Conservation (phyloP, 192 early-diverging fungal species). For the Haplosporangium gracile region DNA sequence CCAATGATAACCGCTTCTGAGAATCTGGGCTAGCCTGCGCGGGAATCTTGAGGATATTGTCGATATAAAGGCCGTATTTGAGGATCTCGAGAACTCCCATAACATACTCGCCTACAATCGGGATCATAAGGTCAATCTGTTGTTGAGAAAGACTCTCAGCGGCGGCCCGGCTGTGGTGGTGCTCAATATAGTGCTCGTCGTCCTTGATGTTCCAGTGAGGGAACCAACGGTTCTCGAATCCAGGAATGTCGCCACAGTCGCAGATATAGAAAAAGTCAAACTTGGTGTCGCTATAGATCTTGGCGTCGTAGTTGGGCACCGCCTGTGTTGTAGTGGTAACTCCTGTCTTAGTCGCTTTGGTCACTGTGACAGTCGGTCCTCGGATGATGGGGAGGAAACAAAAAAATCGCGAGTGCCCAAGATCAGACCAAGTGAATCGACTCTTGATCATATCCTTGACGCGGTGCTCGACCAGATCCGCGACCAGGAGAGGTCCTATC, state of each 20-base stretch:
- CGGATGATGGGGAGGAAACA: slow-evolving; percentile 15
- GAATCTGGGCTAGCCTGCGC: slow-evolving; percentile 13
- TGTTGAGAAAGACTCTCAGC: neutral
- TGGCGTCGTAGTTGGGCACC: slow-evolving; percentile 8
- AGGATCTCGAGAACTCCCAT: slow-evolving; percentile 40
- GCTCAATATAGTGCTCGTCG: slow-evolving; percentile 3
- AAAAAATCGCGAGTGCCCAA: slow-evolving; percentile 9
- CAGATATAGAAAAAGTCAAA: slow-evolving; percentile 32
- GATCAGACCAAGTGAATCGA: slow-evolving; percentile 23
- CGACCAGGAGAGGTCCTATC: neutral
- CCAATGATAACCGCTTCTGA: neutral
- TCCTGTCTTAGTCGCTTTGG: neutral
- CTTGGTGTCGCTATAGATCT: slow-evolving; percentile 14
- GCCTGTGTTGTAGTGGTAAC: neutral
- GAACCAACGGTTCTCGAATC: neutral
- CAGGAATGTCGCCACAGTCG: slow-evolving; percentile 30
- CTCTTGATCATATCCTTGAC: slow-evolving; percentile 13
- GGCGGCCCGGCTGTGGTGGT: neutral
- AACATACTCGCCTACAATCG: slow-evolving; percentile 18
- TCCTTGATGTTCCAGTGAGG: slow-evolving; percentile 25
- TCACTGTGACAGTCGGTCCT: neutral
- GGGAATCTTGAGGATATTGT: slow-evolving; percentile 1
- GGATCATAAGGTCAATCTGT: neutral
- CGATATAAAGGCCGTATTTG: slow-evolving; percentile 21
- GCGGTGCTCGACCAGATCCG: slow-evolving; percentile 19